Evolutionary conservation across 2,329 filamentous ascomycete genomes (phyloP).

Genomic region (Lomentospora prolificans): DNA sequence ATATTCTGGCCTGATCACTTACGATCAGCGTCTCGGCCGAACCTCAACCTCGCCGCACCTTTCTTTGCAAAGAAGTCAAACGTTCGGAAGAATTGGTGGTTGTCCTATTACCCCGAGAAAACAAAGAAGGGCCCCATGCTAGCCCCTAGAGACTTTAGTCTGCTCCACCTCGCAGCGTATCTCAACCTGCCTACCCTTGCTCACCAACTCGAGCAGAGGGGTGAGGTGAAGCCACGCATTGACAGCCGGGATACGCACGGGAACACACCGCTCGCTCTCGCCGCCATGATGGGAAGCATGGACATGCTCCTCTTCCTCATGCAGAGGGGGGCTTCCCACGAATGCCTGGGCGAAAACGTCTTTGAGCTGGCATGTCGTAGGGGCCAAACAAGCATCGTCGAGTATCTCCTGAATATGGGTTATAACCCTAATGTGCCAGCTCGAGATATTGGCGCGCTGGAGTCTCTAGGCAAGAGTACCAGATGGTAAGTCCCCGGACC

Average conservation of each 20-base stretch:
- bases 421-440: neutral
- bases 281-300: neutral
- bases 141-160: neutral
- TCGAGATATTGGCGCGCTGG: neutral
- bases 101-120: neutral
- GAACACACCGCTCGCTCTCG: neutral
- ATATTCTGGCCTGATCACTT: slow-evolving; percentile 1
- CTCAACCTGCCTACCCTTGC: neutral
- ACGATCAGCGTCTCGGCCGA: neutral
- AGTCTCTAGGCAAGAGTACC: neutral
- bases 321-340: neutral
- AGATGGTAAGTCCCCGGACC: neutral
- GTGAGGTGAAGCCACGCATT: neutral
- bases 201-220: neutral
- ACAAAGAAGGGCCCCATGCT: neutral
- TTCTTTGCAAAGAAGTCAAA: neutral
- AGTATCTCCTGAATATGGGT: neutral
- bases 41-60: neutral
- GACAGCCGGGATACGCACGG: neutral
- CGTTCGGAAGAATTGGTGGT: slow-evolving; percentile 4
- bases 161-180: slow-evolving; percentile 1
- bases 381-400: neutral
- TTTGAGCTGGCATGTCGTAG: neutral
- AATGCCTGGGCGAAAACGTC: neutral
- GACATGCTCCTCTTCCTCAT: neutral